Conservation (phyloP, 768 basidiomycete species). For the Holtermannia corniformis region DNA sequence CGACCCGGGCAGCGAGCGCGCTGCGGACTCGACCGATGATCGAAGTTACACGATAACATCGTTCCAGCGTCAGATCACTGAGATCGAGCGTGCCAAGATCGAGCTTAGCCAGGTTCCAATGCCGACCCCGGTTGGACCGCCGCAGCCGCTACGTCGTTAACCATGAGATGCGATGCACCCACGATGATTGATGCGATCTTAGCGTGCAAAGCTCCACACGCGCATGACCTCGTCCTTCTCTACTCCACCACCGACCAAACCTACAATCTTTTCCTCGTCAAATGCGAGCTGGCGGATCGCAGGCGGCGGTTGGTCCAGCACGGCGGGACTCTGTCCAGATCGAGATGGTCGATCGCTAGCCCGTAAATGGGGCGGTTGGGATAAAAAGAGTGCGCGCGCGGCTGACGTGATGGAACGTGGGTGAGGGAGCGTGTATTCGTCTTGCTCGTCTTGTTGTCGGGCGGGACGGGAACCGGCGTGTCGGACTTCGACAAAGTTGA, state of each 20-base stretch:
- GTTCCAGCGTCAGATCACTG: too few relatives aligned
- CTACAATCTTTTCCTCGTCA: slow-evolving; percentile 41
- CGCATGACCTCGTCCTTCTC: background rate
- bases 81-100: too few relatives aligned
- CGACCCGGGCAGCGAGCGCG: too few relatives aligned
- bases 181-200: too few relatives aligned
- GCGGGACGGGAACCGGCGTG: slow-evolving; percentile 9
- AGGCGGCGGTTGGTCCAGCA: slow-evolving; percentile 1
- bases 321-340: background rate
- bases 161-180: too few relatives aligned
- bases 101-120: too few relatives aligned
- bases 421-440: slow-evolving; percentile 19
- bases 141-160: too few relatives aligned
- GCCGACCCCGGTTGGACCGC: too few relatives aligned
- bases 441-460: background rate
- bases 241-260: slow-evolving; percentile 17
- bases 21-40: too few relatives aligned
- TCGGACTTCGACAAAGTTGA: slow-evolving; percentile 29
- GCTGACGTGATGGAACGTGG: slow-evolving; percentile 37
- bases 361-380: slow-evolving; percentile 11
- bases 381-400: slow-evolving; percentile 27
- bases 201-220: background rate
- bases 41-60: too few relatives aligned
- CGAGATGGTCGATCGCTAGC: background rate
- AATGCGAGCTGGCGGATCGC: slow-evolving; percentile 31